Evolutionary conservation across 768 basidiomycete species (phyloP), one percentile per base, ranked within the genome.

Genomic region (Boletus subparvulus): DNA sequence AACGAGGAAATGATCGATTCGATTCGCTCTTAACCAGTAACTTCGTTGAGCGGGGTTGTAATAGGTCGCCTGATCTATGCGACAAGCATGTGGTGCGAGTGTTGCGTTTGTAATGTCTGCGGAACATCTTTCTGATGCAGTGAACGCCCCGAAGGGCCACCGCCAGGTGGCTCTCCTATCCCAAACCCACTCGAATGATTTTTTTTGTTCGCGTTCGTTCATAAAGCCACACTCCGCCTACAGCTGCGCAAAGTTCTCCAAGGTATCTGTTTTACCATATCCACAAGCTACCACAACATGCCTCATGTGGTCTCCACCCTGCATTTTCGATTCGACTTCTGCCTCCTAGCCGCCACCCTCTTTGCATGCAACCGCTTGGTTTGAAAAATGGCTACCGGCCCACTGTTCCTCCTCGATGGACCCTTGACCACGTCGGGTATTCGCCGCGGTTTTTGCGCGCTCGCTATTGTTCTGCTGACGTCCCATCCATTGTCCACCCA

Each of bases 1-100:
- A 28, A 19, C 39, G 58, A 44, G 60, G 44, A 32, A 59, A 46
- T 36, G 55, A 61, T 57, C 53, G 52, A 64, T 46, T n/a, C 19
- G 36, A 47, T 47, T 55, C 28, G 19, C 47, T 48, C 42, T 51
- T 21, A 39, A 30, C 46, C 44, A 45, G 45, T 19, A 43, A 40
- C 44, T 44, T 55, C 37, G 5, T 36, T 47, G 54, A 58, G 50
- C 46, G 47, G 52, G 45, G 52, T 47, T 39, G 44, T 51, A 47
- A 53, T 60, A 39, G 41, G 55, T 44, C 58, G 41, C 47, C 41
- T 50, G 61, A 54, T 51, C 32, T 56, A 56, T 45, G 54, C 36
- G 61, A 50, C 50, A 50, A 51, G 45, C 55, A 30, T 61, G 64
- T 55, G 64, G 61, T 65, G 46, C 55, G 56, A 50, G 44, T 26